These are phyloP conservation scores for Eimeria zaria DNA, from an alignment of 169 alveolate species.

Conservation along the genomic window DNA sequence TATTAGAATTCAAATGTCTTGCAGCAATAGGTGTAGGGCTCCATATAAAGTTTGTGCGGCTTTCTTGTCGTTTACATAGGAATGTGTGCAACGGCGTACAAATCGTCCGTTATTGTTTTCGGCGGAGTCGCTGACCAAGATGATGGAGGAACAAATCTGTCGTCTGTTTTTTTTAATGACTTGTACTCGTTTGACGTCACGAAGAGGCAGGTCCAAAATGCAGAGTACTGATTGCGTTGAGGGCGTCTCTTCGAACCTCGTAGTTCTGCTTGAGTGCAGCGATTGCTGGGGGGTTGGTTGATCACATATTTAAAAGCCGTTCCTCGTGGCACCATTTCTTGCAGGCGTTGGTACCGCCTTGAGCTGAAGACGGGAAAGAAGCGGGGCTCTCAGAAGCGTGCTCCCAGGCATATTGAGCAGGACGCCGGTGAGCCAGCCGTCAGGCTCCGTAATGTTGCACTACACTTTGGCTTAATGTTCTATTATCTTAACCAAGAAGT, in stretches of 20 bases:
- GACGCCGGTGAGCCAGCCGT: not conserved
- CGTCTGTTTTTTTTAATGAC: constrained; percentile 91
- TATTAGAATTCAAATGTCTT: not conserved
- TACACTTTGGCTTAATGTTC: not conserved
- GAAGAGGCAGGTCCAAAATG: constrained; percentile 81
- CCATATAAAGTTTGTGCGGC: not conserved
- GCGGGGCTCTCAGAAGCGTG: constrained; percentile 15
- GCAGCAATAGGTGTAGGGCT: not conserved
- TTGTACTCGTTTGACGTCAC: constrained; percentile 89
- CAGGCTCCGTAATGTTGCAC: not conserved
- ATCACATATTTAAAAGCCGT: not conserved
- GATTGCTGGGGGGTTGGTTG: not conserved
- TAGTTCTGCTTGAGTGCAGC: not conserved
- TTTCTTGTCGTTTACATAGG: constrained; percentile 46
- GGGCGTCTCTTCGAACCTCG: not conserved
- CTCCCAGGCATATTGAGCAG: not conserved
- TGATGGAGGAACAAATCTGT: constrained; percentile 90
- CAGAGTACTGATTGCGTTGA: not conserved
- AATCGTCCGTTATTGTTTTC: constrained; percentile 89
- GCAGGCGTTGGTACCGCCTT: constrained; percentile 82
- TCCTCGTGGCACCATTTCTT: not conserved
- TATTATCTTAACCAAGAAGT: not conserved
- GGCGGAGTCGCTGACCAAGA: constrained; percentile 96
- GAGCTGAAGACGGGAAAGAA: constrained; percentile 64
- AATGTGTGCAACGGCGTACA: constrained; percentile 85